These are phyloP conservation scores for Salmacisia buchloeana DNA, from an alignment of 1,284 basidiomycete species.

Conservation along the genomic window DNA sequence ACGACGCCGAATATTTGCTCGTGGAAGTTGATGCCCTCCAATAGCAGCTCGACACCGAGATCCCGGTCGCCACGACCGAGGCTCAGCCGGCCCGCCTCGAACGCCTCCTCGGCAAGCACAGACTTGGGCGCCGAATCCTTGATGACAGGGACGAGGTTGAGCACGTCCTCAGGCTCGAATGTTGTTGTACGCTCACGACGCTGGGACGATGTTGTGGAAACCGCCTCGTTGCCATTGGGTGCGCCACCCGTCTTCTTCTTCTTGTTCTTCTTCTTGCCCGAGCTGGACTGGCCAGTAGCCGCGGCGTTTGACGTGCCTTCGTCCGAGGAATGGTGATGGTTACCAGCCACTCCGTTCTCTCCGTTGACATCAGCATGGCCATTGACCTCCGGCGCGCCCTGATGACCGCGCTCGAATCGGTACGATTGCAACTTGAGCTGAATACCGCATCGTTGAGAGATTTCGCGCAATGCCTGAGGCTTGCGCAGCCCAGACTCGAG, in stretches of 20 bases:
- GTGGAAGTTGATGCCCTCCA: slow-evolving; percentile 58
- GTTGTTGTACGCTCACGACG: slow-evolving; percentile 45
- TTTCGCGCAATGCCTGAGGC: slow-evolving; percentile 56
- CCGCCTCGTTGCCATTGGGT: slow-evolving; percentile 19
- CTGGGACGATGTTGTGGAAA: slow-evolving; percentile 17
- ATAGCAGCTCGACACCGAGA: slow-evolving; percentile 57
- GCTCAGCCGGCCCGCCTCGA: slow-evolving; percentile 56
- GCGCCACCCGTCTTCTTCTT: slow-evolving; percentile 15
- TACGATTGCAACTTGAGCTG: slow-evolving; percentile 58
- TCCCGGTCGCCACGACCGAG: slow-evolving; percentile 55
- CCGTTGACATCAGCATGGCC: slow-evolving; percentile 4
- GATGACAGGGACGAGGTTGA: slow-evolving; percentile 57
- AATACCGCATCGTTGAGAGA: slow-evolving; percentile 56
- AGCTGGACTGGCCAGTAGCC: slow-evolving; percentile 12
- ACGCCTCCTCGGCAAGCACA: slow-evolving; percentile 57
- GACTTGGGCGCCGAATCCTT: slow-evolving; percentile 56
- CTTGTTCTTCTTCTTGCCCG: slow-evolving; percentile 24
- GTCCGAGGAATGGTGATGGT: slow-evolving; percentile 16
- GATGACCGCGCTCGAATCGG: slow-evolving; percentile 46
- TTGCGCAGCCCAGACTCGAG: slow-evolving; percentile 50
- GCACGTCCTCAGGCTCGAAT: slow-evolving; percentile 57
- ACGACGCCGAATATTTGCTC: slow-evolving; percentile 59
- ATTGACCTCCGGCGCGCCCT: background rate
- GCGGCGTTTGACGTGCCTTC: slow-evolving; percentile 38
- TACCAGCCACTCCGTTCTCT: background rate